Conservation (phyloP, 768 basidiomycete genomes). For the Lactarius akahatsu region DNA sequence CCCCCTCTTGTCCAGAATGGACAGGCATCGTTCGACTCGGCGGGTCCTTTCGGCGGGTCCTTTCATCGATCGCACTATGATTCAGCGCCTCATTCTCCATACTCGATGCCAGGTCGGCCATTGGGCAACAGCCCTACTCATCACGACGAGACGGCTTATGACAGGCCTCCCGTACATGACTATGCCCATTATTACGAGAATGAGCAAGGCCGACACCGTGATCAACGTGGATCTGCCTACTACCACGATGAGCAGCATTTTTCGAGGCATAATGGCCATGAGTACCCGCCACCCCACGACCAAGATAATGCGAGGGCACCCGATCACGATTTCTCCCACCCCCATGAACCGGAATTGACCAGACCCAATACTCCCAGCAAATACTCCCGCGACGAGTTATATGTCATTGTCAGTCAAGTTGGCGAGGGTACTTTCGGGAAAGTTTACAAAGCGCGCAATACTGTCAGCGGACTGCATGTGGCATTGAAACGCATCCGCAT, state of each 20-base stretch:
- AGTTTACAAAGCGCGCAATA: conserved; percentile 93
- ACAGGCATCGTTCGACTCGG: conserved; percentile 6
- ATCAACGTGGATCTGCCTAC: conserved; percentile 12
- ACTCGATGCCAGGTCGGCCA: conserved; percentile 12
- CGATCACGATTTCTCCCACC: conserved; percentile 19
- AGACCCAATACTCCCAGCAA: conserved; percentile 27
- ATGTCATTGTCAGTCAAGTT: conserved; percentile 87
- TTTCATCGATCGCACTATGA: conserved; percentile 24
- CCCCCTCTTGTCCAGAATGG: conserved; percentile 25
- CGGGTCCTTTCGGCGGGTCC: conserved; percentile 14
- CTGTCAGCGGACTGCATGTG: conserved; percentile 69
- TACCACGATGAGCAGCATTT: conserved; percentile 24
- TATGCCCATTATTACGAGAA: conserved; percentile 22
- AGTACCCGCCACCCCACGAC: conserved; percentile 21
- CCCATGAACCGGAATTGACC: conserved; percentile 17
- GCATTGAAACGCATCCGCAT: conserved; percentile 96
- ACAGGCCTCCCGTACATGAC: conserved; percentile 16
- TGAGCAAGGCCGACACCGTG: conserved; percentile 22
- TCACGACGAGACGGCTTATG: conserved; percentile 12
- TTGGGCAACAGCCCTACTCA: conserved; percentile 22
- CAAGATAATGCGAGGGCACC: conserved; percentile 12
- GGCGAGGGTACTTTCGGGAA: conserved; percentile 99
- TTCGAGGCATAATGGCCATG: conserved; percentile 24
- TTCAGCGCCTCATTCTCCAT: conserved; percentile 23
- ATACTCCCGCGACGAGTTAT: conserved; percentile 53